A percentile compares a stretch with the other conserved stretches of the same genome.
These are phyloP conservation scores for Leccinum incarnatum DNA, from an alignment of 768 basidiomycete genomes.

Conservation along the genomic window DNA sequence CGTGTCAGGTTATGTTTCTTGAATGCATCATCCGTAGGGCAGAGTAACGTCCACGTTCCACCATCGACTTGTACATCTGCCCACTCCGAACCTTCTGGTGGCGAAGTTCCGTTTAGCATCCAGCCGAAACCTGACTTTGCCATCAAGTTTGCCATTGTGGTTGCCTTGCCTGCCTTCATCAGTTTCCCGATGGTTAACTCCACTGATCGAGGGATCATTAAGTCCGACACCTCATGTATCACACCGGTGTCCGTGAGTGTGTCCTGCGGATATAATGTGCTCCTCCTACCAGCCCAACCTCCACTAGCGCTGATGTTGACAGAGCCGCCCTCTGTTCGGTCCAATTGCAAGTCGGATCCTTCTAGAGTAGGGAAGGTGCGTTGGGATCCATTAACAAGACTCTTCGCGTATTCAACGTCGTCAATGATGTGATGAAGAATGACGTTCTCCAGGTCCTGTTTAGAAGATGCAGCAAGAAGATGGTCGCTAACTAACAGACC, in stretches of 20 bases:
- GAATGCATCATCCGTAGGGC: conserved; percentile 92
- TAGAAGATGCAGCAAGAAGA: conserved; percentile 75
- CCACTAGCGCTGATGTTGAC: conserved; percentile 62
- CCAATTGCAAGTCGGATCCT: conserved; percentile 76
- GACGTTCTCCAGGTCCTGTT: conserved; percentile 76
- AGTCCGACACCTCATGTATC: conserved; percentile 82
- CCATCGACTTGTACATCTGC: conserved; percentile 38
- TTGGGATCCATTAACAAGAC: conserved; percentile 60
- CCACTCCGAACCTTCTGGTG: conserved; percentile 70
- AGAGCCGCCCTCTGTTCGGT: conserved; percentile 51
- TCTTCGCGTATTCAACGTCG: conserved; percentile 68
- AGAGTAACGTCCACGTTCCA: conserved; percentile 82
- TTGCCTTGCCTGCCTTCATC: conserved; percentile 82
- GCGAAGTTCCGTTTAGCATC: conserved; percentile 82
- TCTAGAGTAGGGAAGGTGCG: conserved; percentile 80
- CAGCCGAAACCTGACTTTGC: conserved; percentile 85
- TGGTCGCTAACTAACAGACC: conserved; percentile 84
- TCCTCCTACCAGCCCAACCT: conserved; percentile 72
- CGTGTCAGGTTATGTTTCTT: conserved; percentile 78
- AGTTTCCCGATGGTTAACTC: conserved; percentile 88
- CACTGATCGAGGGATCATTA: conserved; percentile 85
- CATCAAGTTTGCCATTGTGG: conserved; percentile 84
- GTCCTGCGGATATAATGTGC: conserved; percentile 57
- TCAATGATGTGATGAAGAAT: conserved; percentile 85
- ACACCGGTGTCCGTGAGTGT: conserved; percentile 86